Evolutionary conservation across 106 monocot genomes (phyloP), one percentile per base, ranked within the genome.

Genomic region (Dioscorea alata): DNA sequence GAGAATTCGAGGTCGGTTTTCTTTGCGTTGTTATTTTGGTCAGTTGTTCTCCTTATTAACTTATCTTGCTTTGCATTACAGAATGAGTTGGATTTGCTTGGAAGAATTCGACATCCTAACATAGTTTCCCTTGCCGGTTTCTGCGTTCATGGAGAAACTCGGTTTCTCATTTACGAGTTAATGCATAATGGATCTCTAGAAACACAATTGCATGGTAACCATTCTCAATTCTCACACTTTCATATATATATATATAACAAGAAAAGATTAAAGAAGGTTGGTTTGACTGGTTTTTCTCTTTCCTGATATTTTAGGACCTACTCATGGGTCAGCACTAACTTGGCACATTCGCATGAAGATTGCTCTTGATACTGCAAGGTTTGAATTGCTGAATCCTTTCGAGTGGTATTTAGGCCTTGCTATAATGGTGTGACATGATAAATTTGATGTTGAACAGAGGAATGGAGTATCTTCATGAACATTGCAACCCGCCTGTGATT

Each of bases 321-420:
- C 99, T 60, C 81, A 79, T 74, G 92, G 83, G 9, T 79, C 90
- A 51, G 69, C 78, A 49, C 65, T 93, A 71, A 85, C 72, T 24
- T 99, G 99, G 99, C 78, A 90, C 52, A 78, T 99, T 61, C 83
- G 93, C 53, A 90, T 99, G 90, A 93, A 99, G 73, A 93, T 99
- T 70, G 93, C 99, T 14, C 87, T 99, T 69, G 99, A 99, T 72
- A 58, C 74, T 25, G 99, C 99, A 80, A 93, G 93, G 99, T 90
- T 63, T 28, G 35, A 25, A 42, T 6, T 42, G 12, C 49, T 3
- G 12, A 14, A 35, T 23, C 42, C 42, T 42, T 42, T 6, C 6
- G 0, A 42, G 6, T 3, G 6, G 42, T 42, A 3, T 42, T 3
- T 42, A 6, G 42, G 42, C 0, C 42, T 42, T 8, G 2, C 42